Evolutionary conservation across 1,284 basidiomycete genomes (phyloP), one percentile per base, ranked within the genome.

Genomic region (Naganishia albida): DNA sequence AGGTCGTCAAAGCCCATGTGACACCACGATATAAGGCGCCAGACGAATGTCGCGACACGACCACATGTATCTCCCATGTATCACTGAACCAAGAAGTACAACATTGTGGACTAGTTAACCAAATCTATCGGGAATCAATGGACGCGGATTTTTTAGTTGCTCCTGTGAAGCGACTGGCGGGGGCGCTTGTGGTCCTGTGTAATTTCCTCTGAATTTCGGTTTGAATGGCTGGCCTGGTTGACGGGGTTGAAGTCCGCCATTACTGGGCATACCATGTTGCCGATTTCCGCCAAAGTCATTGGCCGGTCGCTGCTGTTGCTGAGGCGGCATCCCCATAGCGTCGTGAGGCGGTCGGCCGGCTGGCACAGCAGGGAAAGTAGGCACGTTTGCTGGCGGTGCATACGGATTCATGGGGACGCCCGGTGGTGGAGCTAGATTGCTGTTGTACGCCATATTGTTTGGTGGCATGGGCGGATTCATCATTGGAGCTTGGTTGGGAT

Each of bases 181-280:
- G n/a, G 30, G 56, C 8, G 20, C 13, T 26, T 15, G 23, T 10
- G 12, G 13, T 40, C 30, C 30, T 18, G 18, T n/a, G 18, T 49
- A 60, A 20, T 60, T 60, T 7, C 56, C 56, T 23, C 49, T 60
- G 56, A 60, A 50, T 26, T 60, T 60, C n/a, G 46, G 56, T 38
- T 49, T 44, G 23, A 60, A 60, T 38, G 40, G 40, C 18, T 16
- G 40, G 16, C 39, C 25, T 8, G 26, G 10, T n/a, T 30, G 26
- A 44, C 20, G 20, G 20, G 39, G 43, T 18, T 26, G 43, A 3
- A 56, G 18, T 4, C 56, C 56, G 30, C 46, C 46, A 25, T 60
- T 60, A 7, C 23, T 50, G 34, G 46, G 46, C 56, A 50, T 60
- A 39, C n/a, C 46, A 23, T 60, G 44, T 13, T 49, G 43, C 15